Conservation (phyloP, 2,329 filamentous ascomycete species). For the Bipolaris oryzae region DNA sequence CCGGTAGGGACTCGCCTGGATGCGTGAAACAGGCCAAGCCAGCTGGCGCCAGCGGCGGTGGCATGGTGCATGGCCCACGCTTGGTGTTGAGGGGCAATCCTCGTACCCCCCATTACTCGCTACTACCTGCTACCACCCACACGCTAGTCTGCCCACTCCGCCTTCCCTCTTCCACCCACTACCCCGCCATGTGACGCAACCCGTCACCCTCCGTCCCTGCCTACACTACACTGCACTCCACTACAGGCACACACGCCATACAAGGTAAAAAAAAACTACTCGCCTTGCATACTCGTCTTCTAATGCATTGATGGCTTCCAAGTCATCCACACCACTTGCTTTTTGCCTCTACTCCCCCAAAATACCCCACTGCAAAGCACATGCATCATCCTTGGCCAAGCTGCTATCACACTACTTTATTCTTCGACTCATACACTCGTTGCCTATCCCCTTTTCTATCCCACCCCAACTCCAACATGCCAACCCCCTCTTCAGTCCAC, state of each 20-base stretch:
- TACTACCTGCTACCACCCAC: background rate
- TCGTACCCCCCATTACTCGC: slow-evolving; percentile 11
- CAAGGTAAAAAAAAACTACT: too few relatives aligned
- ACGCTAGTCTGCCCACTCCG: background rate
- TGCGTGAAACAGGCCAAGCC: slow-evolving; percentile 26
- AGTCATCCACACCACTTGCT: background rate
- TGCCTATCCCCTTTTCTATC: background rate
- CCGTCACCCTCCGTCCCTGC: background rate
- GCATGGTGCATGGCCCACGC: slow-evolving; percentile 32
- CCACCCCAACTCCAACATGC: slow-evolving; percentile 2
- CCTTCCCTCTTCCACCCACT: background rate
- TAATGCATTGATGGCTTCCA: background rate
- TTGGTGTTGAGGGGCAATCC: slow-evolving; percentile 40
- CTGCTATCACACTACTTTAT: slow-evolving; percentile 16
- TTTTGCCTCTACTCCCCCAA: background rate
- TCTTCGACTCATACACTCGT: background rate
- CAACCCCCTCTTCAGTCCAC: background rate
- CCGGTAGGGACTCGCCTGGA: slow-evolving; percentile 11
- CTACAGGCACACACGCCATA: background rate
- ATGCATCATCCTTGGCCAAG: slow-evolving; percentile 1
- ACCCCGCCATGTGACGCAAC: slow-evolving; percentile 1
- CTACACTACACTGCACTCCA: background rate
- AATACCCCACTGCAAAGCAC: background rate
- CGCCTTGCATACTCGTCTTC: background rate
- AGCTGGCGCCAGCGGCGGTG: slow-evolving; percentile 30